Evolutionary conservation across 495 filamentous ascomycete genomes (phyloP).

Genomic region (Amniculicola lignicola): DNA sequence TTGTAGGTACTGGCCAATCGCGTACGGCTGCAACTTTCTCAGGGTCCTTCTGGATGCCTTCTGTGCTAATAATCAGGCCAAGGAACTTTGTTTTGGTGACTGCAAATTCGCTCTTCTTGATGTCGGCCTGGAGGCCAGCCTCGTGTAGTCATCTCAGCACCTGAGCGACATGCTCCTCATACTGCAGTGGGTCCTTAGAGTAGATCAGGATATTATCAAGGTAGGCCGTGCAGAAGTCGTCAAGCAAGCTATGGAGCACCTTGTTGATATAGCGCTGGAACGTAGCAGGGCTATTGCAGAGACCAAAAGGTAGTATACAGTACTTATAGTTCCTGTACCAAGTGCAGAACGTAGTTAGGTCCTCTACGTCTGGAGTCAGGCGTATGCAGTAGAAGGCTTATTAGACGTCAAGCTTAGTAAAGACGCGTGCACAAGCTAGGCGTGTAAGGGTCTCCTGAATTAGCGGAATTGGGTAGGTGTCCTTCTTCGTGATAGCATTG

Average conservation of each 20-base stretch:
- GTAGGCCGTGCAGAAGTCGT: constrained; percentile 37
- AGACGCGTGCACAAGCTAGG: constrained; percentile 38
- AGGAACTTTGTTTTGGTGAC: constrained; percentile 14
- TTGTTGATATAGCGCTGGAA: constrained; percentile 41
- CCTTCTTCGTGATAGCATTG: constrained; percentile 46
- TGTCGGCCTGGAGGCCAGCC: constrained; percentile 29
- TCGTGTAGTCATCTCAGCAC: constrained; percentile 21
- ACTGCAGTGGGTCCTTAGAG: constrained; percentile 9
- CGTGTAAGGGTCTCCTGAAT: constrained; percentile 46
- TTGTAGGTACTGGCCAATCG: background rate
- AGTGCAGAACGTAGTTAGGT: constrained; percentile 38
- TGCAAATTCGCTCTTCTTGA: constrained; percentile 38
- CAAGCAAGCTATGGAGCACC: constrained; percentile 28
- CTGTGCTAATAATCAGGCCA: constrained; percentile 1
- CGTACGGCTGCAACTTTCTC: background rate
- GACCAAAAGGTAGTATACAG: constrained; percentile 39
- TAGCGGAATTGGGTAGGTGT: constrained; percentile 47
- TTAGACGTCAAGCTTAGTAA: constrained; percentile 52
- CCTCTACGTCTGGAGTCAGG: constrained; percentile 28
- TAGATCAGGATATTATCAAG: constrained; percentile 37
- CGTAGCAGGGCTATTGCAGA: constrained; percentile 31
- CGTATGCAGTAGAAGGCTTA: too few species aligned
- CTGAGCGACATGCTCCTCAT: constrained; percentile 11
- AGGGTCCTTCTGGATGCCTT: constrained; percentile 3
- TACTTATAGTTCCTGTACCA: constrained; percentile 40